Evolutionary conservation across 2,329 filamentous ascomycete species (phyloP).

Genomic region (Aspergillus pseudotamarii): DNA sequence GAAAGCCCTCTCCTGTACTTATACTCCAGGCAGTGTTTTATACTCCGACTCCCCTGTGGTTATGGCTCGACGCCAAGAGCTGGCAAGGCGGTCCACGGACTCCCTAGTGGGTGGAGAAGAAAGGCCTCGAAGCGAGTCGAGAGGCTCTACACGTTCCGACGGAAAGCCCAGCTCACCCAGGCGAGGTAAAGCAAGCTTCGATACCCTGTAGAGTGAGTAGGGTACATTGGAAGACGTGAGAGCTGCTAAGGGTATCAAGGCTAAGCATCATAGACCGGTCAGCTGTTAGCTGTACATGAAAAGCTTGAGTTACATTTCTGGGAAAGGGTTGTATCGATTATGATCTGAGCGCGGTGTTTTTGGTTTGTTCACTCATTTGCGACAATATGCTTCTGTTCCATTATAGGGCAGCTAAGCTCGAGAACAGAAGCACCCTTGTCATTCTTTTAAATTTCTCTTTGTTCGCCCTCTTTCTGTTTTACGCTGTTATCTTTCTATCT

Average conservation of each 20-base stretch:
- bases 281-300: neutral
- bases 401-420: neutral
- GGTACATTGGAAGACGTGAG: neutral
- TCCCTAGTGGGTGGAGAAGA: conserved; percentile 14
- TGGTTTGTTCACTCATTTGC: conserved; percentile 5
- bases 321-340: neutral
- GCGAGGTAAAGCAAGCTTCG: conserved; percentile 2
- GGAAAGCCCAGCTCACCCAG: conserved; percentile 6
- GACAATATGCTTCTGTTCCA: neutral
- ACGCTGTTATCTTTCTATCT: neutral
- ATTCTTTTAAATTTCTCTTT: conserved; percentile 1
- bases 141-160: conserved; percentile 17
- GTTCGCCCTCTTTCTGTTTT: neutral
- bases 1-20: conserved; percentile 48
- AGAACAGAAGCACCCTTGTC: neutral
- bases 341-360: neutral
- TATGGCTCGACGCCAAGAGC: conserved; percentile 43
- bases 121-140: conserved; percentile 16
- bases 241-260: neutral
- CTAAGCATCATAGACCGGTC: neutral
- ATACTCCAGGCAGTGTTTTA: conserved; percentile 52
- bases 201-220: neutral
- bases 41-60: conserved; percentile 53
- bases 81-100: conserved; percentile 35
- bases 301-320: neutral